Percentiles rank a stretch among this genome's conserved stretches.
These are phyloP conservation scores for Leptographium wingfieldii DNA, from an alignment of 2,329 filamentous ascomycete genomes.

Conservation along the genomic window DNA sequence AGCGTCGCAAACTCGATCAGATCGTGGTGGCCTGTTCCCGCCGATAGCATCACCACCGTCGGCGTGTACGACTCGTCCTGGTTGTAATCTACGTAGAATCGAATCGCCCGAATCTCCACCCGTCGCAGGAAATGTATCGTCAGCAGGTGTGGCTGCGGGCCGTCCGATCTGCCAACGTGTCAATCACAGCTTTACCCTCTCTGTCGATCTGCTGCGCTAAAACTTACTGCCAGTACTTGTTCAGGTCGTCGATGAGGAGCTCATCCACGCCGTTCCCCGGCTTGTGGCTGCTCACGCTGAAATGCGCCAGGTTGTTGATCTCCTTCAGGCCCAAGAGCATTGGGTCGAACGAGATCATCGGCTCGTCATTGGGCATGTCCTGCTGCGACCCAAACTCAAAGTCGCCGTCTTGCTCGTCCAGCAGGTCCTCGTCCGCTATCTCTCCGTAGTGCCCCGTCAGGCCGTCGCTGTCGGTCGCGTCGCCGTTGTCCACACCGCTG, in stretches of 20 bases:
- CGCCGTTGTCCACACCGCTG: constrained; percentile 6
- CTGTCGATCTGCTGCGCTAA: neutral
- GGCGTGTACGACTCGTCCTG: constrained; percentile 95
- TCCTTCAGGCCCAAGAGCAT: constrained; percentile 55
- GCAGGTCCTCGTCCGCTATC: constrained; percentile 5
- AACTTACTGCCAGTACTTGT: constrained; percentile 65
- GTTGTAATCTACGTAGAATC: constrained; percentile 82
- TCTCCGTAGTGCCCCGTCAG: constrained; percentile 9
- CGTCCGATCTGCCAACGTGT: constrained; percentile 49
- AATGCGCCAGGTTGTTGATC: constrained; percentile 72
- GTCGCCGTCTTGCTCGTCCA: constrained; percentile 4
- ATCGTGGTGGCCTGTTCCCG: constrained; percentile 84
- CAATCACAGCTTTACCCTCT: neutral
- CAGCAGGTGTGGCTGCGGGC: constrained; percentile 68
- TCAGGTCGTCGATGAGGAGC: constrained; percentile 59
- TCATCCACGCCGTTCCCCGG: constrained; percentile 68
- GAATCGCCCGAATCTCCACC: constrained; percentile 63
- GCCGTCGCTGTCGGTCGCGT: constrained; percentile 12
- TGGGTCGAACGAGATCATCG: constrained; percentile 32
- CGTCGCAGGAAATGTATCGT: constrained; percentile 75
- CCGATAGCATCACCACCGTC: constrained; percentile 78
- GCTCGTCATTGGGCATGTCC: constrained; percentile 7
- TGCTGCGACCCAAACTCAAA: constrained; percentile 6
- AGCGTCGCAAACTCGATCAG: constrained; percentile 78
- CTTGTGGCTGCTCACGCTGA: constrained; percentile 72